Percentiles rank a stretch among this genome's conserved stretches.
Evolutionary conservation across 2,329 filamentous ascomycete genomes (phyloP).

Genomic region (Trichoderma pleuroti): DNA sequence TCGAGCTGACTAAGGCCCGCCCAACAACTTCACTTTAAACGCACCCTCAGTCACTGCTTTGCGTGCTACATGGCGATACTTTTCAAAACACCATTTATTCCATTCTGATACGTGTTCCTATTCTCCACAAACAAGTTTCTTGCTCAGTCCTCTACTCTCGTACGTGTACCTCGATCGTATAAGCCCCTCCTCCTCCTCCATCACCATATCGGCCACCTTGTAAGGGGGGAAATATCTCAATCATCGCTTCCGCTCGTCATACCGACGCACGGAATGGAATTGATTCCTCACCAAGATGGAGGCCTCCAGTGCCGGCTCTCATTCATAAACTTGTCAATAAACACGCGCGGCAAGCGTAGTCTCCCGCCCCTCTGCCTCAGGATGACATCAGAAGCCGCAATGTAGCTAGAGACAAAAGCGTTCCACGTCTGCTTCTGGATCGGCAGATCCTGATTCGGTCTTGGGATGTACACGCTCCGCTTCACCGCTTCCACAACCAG

Average conservation of each 20-base stretch:
- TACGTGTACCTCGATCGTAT: neutral
- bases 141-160: neutral
- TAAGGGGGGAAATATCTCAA: neutral
- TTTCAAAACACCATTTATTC: neutral
- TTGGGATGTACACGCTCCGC: constrained; percentile 25
- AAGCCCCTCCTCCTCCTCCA: neutral
- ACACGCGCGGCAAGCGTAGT: neutral
- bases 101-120: neutral
- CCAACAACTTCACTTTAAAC: neutral
- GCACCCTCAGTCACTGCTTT: neutral
- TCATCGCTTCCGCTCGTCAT: neutral
- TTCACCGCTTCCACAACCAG: constrained; percentile 21
- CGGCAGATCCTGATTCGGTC: neutral
- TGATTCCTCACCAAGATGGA: neutral
- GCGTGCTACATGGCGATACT: neutral
- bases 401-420: constrained; percentile 17
- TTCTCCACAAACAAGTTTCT: neutral
- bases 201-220: neutral
- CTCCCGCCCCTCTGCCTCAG: neutral
- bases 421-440: constrained; percentile 18
- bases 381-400: neutral
- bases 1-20: neutral
- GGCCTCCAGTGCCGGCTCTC: neutral
- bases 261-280: neutral
- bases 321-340: neutral